A percentile compares a stretch with the other conserved stretches of the same genome.
Conservation (phyloP, 768 basidiomycete genomes). For the Trametes gibbosa region DNA sequence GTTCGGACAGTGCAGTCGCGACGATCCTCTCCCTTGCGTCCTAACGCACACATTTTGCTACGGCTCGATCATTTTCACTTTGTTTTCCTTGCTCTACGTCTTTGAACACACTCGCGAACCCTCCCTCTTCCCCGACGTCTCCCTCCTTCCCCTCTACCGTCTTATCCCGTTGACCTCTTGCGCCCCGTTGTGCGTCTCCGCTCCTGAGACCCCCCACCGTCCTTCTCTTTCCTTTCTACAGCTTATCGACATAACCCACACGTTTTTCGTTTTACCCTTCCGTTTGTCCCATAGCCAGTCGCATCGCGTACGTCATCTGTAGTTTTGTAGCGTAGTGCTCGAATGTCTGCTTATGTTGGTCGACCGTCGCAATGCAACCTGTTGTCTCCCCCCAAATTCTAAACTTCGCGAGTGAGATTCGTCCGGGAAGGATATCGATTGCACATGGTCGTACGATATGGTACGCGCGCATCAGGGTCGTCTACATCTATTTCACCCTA, state of each 20-base stretch:
- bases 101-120: slow-evolving; percentile 22
- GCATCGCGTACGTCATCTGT: slow-evolving; percentile 26
- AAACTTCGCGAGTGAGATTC: background rate
- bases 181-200: background rate
- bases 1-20: slow-evolving; percentile 15
- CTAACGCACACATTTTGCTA: slow-evolving; percentile 20
- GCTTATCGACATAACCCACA: background rate
- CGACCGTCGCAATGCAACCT: slow-evolving; percentile 20
- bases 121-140: slow-evolving; percentile 24
- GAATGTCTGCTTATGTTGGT: slow-evolving; percentile 23
- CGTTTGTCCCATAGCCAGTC: slow-evolving; percentile 9
- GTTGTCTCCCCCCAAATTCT: slow-evolving; percentile 5
- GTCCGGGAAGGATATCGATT: background rate
- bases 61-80: background rate
- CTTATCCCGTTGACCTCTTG: slow-evolving; percentile 9
- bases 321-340: slow-evolving; percentile 35
- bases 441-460: too few species aligned
- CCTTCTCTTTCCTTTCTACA: background rate
- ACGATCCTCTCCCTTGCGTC: slow-evolving; percentile 31
- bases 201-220: background rate
- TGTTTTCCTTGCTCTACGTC: slow-evolving; percentile 24
- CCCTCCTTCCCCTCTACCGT: slow-evolving; percentile 26
- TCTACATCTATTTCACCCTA: too few species aligned
- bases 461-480: too few species aligned
- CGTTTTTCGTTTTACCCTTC: background rate